Conservation (phyloP, 208 protist genomes). For the Crithidia expoeki region DNA sequence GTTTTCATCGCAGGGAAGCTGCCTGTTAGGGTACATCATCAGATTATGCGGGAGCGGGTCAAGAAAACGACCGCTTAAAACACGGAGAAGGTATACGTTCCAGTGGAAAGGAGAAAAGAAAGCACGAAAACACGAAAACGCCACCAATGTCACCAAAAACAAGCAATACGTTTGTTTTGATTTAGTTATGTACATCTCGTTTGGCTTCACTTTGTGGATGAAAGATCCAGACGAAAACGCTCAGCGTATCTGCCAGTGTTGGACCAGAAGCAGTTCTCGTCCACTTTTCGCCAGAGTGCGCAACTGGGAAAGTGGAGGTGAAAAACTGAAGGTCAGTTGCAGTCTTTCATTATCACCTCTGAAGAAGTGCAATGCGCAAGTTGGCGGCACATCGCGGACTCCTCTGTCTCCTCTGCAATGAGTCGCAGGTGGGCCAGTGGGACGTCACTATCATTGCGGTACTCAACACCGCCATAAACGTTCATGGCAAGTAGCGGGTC, state of each 20-base stretch:
- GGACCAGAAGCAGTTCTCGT: too few species aligned
- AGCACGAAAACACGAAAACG: too few species aligned
- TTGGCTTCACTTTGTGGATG: too few species aligned
- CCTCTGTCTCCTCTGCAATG: slow-evolving; percentile 13
- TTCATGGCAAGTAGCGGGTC: background rate
- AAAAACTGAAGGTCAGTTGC: background rate
- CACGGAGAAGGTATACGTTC: background rate
- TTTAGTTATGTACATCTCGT: too few species aligned
- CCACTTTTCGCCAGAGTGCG: background rate
- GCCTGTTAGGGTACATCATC: background rate
- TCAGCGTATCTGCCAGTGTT: background rate
- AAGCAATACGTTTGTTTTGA: too few species aligned
- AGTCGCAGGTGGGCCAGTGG: slow-evolving; percentile 22
- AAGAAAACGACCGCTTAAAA: background rate
- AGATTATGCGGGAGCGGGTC: background rate
- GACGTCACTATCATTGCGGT: background rate
- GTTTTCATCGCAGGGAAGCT: background rate
- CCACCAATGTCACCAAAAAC: too few species aligned
- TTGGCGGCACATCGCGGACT: slow-evolving; percentile 8
- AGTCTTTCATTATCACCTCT: background rate
- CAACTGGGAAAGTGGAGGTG: too few species aligned
- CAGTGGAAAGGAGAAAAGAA: background rate
- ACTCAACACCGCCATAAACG: background rate
- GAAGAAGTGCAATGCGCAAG: slow-evolving; percentile 1
- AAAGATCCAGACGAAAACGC: too few species aligned